Evolutionary conservation across 2,329 filamentous ascomycete species (phyloP), one percentile per base, ranked within the genome.

Genomic region (Penicillium frequentans): DNA sequence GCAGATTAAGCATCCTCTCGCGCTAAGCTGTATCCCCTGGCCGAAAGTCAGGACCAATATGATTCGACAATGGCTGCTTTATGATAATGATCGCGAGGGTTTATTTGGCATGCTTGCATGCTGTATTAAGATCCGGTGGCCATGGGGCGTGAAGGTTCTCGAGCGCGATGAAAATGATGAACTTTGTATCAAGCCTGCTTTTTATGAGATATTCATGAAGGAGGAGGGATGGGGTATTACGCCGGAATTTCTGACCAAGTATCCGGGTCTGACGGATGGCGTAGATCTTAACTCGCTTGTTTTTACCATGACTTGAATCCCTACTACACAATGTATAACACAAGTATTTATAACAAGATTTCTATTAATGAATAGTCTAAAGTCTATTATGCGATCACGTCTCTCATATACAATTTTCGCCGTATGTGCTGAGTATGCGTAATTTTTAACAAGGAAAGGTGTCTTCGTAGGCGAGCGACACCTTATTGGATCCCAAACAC

Each of bases 61-160:
- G n/a, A 68, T 70, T 26, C 53, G 46, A 5, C 56, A 59, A 21
- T 69, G 67, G 66, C 49, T 58, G 9, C n/a, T 64, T 1, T 63
- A 66, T 43, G n/a, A 49, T 5, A 48, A 56, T 7, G 27, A 61
- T 19, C 56, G 58, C 1, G 62, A 64, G 23, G 48, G 42, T 2
- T 19, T 64, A 2, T 64, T 64, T 19, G 62, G 62, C 9, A 35
- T 64, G 33, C 47, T 64, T 24, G 52, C 50, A 24, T 64, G 64
- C 27, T 69, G 67, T 53, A 45, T 65, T 5, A 68, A 65, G 44
- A 55, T 69, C 9, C 60, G 66, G 21, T 69, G 64, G 67, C 67
- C 67, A 29, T 67, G 65, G 67, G 64, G 62, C 8, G 60, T 64
- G 44, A 50, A 54, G 24, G 54, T 68, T 23, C 58, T 69, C 14